Percentiles rank a stretch among this genome's conserved stretches.
phyloP scores from a whole-genome alignment of 2,329 filamentous ascomycete species.

The Fusarium sp. region DNA sequence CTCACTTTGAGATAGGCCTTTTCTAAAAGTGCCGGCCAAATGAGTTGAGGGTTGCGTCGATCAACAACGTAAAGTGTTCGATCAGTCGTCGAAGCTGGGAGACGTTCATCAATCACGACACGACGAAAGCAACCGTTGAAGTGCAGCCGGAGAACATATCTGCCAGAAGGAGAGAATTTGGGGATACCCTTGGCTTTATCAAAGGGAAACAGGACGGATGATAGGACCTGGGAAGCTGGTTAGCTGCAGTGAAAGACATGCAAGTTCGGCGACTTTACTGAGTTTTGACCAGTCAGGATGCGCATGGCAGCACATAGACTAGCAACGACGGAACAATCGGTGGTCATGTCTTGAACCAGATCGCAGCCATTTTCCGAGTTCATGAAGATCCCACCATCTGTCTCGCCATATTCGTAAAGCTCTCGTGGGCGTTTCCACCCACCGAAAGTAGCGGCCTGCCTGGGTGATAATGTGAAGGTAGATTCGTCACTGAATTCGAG shows the following conservation, averaged over 20 bases:
- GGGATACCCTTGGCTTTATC: conserved; percentile 70
- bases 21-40: conserved; percentile 94
- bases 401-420: conserved; percentile 53
- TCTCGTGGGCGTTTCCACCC: conserved; percentile 85
- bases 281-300: conserved; percentile 74
- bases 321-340: conserved; percentile 96
- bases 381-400: conserved; percentile 64
- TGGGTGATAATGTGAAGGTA: conserved; percentile 77
- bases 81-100: conserved; percentile 81
- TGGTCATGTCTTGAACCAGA: conserved; percentile 93
- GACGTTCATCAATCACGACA: conserved; percentile 88
- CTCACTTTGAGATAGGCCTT: conserved; percentile 97
- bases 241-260: not conserved
- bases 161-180: conserved; percentile 79
- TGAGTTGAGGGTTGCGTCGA: conserved; percentile 79
- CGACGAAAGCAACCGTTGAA: conserved; percentile 95
- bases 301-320: conserved; percentile 88
- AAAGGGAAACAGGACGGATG: conserved; percentile 81
- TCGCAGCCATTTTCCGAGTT: conserved; percentile 72
- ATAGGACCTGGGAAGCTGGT: conserved; percentile 67
- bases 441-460: conserved; percentile 81
- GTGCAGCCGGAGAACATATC: conserved; percentile 91
- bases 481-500: conserved; percentile 69
- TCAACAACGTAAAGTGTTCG: conserved; percentile 90
- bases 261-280: conserved; percentile 61